Base-by-base conservation (phyloP, 2,329 filamentous ascomycete species). In the Diaporthe longicolla region DNA sequence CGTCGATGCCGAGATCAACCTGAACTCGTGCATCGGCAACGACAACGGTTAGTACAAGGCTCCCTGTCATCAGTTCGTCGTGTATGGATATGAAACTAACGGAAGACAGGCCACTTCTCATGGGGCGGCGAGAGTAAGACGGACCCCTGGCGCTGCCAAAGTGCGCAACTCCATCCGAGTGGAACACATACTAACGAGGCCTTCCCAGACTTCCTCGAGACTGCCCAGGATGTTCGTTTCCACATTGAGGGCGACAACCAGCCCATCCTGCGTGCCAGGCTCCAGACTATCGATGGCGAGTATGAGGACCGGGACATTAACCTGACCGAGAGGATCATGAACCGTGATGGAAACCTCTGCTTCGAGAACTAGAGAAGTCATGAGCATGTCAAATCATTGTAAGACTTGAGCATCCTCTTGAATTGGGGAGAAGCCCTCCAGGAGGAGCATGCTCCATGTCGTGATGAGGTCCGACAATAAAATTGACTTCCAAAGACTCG, bases 281-380 rank as follows among this genome's bases (percentile, higher is more conserved):
- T 91, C 43, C 78, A 74, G 52, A 83, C 85, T 43, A 65, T 79
- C 1, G 82, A 87, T 0, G 88, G 88, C 52, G 82, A 89, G 24
- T 70, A 73, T 1, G 73, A 82, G 1, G 73, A 80, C 9, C 81
- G 83, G 50, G 85, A 91, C 77, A 76, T 91, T 76, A 91, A 92
- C 83, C 84, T 92, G 8, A 80, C 85, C 3, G 88, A 90, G 85
- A 83, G 87, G 74, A 84, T 92, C 71, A 80, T 81, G 74, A 91
- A 91, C 81, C 77, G 86, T 26, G 79, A 88, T 77, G 89, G 90
- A n/a, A 37, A 74, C 1, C 83, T 89, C 74, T 69, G 75, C 71
- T 86, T 82, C 63, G 63, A 71, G 70, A 32, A 35, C n/a, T 70
- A 59, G 37, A 48, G 26, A 32, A 19, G 55, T 5, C 52, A 11